A percentile compares a stretch with the other conserved stretches of the same genome.
Evolutionary conservation across 805 yeast genomes (phyloP).

Genomic region (Ogataea paradorogensis): DNA sequence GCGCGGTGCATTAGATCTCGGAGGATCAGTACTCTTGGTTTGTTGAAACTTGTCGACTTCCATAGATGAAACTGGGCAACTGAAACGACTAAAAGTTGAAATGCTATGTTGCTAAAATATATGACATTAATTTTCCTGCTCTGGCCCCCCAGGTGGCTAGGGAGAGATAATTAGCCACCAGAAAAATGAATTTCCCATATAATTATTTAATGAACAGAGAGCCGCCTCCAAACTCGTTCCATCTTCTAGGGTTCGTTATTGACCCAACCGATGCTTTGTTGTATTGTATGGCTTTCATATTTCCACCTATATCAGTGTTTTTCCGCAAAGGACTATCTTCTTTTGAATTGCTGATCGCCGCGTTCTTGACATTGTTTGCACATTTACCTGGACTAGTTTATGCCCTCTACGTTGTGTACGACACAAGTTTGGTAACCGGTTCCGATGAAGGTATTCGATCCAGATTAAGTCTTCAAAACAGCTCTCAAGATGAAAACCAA

Average conservation of each 20-base stretch:
- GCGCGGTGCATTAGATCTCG: background rate
- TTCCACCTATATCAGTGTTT: conserved; percentile 75
- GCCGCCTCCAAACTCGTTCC: conserved; percentile 19
- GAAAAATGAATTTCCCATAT: background rate
- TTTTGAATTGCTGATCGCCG: conserved; percentile 44
- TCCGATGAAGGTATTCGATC: conserved; percentile 18
- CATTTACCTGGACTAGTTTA: conserved; percentile 51
- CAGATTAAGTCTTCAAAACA: conserved; percentile 6
- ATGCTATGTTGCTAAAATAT: background rate
- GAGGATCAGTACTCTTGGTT: background rate
- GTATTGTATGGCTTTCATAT: conserved; percentile 55
- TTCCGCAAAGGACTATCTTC: conserved; percentile 62
- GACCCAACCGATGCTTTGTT: conserved; percentile 51
- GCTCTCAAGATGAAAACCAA: conserved; percentile 5
- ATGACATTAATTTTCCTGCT: background rate
- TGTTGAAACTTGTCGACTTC: background rate
- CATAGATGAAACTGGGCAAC: background rate
- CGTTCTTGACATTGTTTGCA: conserved; percentile 44
- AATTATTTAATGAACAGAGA: conserved; percentile 5
- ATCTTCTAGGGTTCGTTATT: conserved; percentile 13
- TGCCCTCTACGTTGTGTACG: conserved; percentile 44
- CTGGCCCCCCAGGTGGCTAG: background rate
- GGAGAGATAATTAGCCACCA: background rate
- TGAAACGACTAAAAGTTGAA: background rate
- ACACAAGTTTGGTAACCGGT: conserved; percentile 28